Evolutionary conservation across 495 filamentous ascomycete species (phyloP).

Genomic region (Pyrenopolyporus hunteri): DNA sequence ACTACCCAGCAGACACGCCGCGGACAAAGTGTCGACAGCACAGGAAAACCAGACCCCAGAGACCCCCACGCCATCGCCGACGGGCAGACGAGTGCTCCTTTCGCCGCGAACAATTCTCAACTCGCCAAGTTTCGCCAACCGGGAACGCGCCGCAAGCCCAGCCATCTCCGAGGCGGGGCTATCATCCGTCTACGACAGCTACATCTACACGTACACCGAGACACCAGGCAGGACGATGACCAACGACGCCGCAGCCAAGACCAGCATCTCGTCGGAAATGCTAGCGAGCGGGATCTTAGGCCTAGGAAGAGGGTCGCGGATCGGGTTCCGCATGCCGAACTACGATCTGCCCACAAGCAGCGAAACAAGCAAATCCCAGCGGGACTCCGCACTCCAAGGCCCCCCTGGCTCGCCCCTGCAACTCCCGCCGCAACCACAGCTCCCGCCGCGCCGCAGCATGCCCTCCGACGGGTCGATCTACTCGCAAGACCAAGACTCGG

Average conservation of each 20-base stretch:
- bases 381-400: too few relatives aligned
- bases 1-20: not conserved
- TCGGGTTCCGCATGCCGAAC: conserved; percentile 13
- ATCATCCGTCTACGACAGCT: conserved; percentile 43
- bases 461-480: conserved; percentile 35
- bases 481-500: conserved; percentile 39
- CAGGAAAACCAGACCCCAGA: not conserved
- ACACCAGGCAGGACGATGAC: not conserved
- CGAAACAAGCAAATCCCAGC: not conserved
- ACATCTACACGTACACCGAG: conserved; percentile 25
- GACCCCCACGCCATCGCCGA: conserved; percentile 35
- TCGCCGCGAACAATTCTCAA: conserved; percentile 29
- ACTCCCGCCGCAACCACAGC: not conserved
- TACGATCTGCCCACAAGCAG: not conserved
- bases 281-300: too few relatives aligned
- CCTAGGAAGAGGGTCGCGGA: too few relatives aligned
- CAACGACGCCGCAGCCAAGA: not conserved
- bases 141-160: conserved; percentile 28
- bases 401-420: too few relatives aligned
- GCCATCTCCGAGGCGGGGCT: conserved; percentile 37
- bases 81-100: conserved; percentile 10
- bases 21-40: not conserved
- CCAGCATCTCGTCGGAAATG: too few relatives aligned
- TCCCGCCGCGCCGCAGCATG: conserved; percentile 17
- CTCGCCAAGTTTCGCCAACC: conserved; percentile 16